Conservation (phyloP, 257 asterid species). For the Solanum ossicruentum region DNA sequence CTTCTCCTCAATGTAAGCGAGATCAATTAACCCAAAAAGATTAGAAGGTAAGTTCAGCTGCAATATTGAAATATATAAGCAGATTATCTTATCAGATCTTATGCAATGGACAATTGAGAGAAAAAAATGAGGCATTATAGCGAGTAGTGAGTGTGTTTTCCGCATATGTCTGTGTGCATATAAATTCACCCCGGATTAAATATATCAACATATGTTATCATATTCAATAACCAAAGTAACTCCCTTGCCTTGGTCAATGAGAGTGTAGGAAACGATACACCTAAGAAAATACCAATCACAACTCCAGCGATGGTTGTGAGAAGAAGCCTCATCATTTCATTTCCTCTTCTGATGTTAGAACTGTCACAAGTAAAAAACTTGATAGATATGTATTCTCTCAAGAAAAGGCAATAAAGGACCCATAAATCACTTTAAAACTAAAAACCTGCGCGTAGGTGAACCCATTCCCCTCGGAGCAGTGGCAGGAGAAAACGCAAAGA, state of each 20-base stretch:
- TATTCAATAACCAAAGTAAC: not conserved
- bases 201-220: not conserved
- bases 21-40: conserved; percentile 52
- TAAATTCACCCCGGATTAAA: not conserved
- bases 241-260: conserved; percentile 54
- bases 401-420: not conserved
- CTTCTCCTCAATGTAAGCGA: conserved; percentile 52
- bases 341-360: conserved; percentile 41
- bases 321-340: conserved; percentile 65
- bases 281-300: conserved; percentile 70
- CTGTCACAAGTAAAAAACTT: conserved; percentile 4
- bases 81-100: not conserved
- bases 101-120: not conserved
- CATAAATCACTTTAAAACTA: not conserved
- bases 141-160: not conserved
- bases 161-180: not conserved
- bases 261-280: conserved; percentile 63
- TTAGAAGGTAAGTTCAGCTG: conserved; percentile 46
- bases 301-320: conserved; percentile 57
- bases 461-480: not conserved
- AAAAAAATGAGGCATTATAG: not conserved
- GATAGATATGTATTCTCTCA: not conserved
- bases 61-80: conserved; percentile 3
- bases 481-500: not conserved
- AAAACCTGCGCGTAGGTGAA: conserved; percentile 22